Base-by-base conservation (phyloP, 495 filamentous ascomycete genomes). In the Xylona heveae region DNA sequence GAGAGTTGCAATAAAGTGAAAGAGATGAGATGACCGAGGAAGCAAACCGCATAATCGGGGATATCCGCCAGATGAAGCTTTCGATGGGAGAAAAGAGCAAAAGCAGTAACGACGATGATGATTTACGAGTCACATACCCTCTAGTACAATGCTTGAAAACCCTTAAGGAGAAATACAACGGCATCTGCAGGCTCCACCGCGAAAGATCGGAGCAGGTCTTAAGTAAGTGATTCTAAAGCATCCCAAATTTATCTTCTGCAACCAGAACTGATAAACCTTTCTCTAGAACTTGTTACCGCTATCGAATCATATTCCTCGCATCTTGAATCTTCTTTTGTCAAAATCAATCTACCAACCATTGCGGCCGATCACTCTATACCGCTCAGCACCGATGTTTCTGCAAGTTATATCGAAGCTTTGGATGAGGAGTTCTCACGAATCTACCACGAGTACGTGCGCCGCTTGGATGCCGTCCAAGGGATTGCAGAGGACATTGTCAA, bases 251-350 rank as follows among this genome's bases (percentile, higher is more conserved):
- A 36, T 27, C 4, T 42, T 27, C 2, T 38, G 43, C 24, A 35
- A 10, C 23, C 15, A 2, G 5, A 32, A 5, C 16, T 36, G 26
- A 37, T 50, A 37, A 42, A 29, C 15, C 12, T 4, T 4, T 12
- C 6, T 5, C 18, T 21, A 94, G 84, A 91, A 61, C 71, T 99
- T 36, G 80, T 80, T 6, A 71, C 85, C 50, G 85, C 83, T 1
- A 73, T 99, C 9, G 74, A 93, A 47, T 91, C 83, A 24, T 95
- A 93, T 45, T 84, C 88, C 0, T 82, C 78, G 10, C 85, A 92
- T 47, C 76, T 99, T 22, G 88, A 99, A 50, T 49, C 77, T 12
- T 72, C 71, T 4, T 90, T 91, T 45, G 64, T 95, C 38, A 62
- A 68, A 40, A 67, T 95, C 42, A 59, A 65, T 7, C 62, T 95